A percentile compares a stretch with the other conserved stretches of the same genome.
Conservation (phyloP, 345 rosid genomes). For the Dimocarpus longan region DNA sequence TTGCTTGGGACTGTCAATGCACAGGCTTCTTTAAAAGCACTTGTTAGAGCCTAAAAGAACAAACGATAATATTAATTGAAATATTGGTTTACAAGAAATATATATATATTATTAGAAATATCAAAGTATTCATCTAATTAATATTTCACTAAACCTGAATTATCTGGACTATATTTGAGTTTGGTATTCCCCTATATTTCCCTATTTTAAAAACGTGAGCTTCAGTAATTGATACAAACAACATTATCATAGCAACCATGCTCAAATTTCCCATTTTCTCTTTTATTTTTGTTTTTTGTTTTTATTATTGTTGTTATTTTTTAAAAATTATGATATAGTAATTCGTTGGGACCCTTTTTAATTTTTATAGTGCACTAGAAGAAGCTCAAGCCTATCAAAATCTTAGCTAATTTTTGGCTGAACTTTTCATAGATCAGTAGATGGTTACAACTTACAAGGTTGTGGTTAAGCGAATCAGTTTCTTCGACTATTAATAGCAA, state of each 20-base stretch:
- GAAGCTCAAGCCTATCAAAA: not conserved
- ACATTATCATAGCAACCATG: too few species aligned
- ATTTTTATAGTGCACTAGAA: not conserved
- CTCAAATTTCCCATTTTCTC: not conserved
- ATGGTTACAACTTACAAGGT: not conserved
- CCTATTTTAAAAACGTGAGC: constrained; percentile 22
- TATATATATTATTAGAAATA: too few species aligned
- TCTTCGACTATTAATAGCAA: not conserved
- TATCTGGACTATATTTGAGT: constrained; percentile 14
- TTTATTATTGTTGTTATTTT: too few species aligned
- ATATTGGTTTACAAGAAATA: not conserved
- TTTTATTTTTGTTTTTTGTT: not conserved
- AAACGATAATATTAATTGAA: not conserved
- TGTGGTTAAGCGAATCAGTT: not conserved
- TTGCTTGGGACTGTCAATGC: constrained; percentile 24
- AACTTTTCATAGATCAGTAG: not conserved
- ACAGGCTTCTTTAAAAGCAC: constrained; percentile 44
- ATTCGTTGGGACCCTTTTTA: not conserved
- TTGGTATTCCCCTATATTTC: constrained; percentile 26
- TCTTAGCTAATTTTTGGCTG: not conserved
- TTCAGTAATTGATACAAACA: not conserved
- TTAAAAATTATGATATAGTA: not conserved
- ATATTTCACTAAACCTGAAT: too few species aligned
- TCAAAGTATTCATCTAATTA: too few species aligned
- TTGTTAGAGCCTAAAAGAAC: constrained; percentile 32